A percentile compares a stretch with the other conserved stretches of the same genome.
Evolutionary conservation across 805 yeast genomes (phyloP).

Genomic region (Zygoascus flipseniorum): DNA sequence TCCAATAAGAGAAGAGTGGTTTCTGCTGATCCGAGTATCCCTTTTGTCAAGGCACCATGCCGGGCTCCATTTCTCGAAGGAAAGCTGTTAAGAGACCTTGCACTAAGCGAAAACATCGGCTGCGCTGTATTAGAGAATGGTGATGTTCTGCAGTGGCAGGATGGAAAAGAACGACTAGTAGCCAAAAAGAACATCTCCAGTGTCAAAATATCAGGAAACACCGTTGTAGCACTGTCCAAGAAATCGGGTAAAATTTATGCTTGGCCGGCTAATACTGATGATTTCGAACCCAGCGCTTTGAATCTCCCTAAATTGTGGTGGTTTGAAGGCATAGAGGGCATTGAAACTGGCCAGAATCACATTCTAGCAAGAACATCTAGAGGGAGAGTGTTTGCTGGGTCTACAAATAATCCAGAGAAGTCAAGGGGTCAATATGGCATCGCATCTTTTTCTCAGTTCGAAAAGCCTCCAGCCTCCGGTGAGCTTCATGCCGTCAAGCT

Average conservation of each 20-base stretch:
- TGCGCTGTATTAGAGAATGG: constrained; percentile 62
- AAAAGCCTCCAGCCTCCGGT: constrained; percentile 41
- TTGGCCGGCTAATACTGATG: constrained; percentile 5
- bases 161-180: constrained; percentile 28
- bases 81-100: constrained; percentile 47
- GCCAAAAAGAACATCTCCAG: constrained; percentile 37
- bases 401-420: constrained; percentile 40
- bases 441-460: constrained; percentile 62
- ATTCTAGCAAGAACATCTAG: constrained; percentile 49
- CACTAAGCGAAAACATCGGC: constrained; percentile 37
- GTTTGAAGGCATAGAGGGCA: constrained; percentile 45
- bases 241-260: constrained; percentile 28
- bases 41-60: constrained; percentile 40
- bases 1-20: constrained; percentile 37
- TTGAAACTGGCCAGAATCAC: constrained; percentile 60
- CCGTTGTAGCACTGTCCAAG: constrained; percentile 35
- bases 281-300: neutral
- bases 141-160: constrained; percentile 58
- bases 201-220: constrained; percentile 42
- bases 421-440: constrained; percentile 77
- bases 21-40: constrained; percentile 9
- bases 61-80: constrained; percentile 60
- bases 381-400: constrained; percentile 55
- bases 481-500: constrained; percentile 47
- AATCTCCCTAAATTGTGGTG: constrained; percentile 19